Conservation (phyloP, 495 filamentous ascomycete species). For the Hypomontagnella submonticulosa region DNA sequence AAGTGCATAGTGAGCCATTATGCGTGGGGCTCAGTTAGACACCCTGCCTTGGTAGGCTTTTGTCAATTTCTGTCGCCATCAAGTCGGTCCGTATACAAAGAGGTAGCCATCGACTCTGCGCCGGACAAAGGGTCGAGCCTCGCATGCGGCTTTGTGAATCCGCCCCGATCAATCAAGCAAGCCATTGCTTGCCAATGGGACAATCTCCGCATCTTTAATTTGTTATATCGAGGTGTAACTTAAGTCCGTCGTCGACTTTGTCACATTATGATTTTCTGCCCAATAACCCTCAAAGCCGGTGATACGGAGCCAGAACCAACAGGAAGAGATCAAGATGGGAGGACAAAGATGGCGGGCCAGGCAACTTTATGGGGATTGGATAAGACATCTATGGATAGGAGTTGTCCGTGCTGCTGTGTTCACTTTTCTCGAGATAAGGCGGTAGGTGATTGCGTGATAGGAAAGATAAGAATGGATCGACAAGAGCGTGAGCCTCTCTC, state of each 20-base stretch:
- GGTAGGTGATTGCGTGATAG: slow-evolving; percentile 41
- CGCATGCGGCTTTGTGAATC: slow-evolving; percentile 42
- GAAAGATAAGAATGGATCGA: slow-evolving; percentile 41
- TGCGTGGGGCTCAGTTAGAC: slow-evolving; percentile 13
- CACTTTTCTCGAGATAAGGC: slow-evolving; percentile 40
- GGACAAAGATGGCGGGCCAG: slow-evolving; percentile 26
- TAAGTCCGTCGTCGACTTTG: background rate
- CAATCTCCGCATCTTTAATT: background rate
- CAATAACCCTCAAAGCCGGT: slow-evolving; percentile 5
- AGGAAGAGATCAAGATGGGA: slow-evolving; percentile 7
- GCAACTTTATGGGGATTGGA: slow-evolving; percentile 36
- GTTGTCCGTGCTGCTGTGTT: slow-evolving; percentile 38
- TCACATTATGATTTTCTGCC: background rate
- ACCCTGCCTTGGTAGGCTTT: slow-evolving; percentile 16
- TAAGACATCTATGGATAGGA: slow-evolving; percentile 24
- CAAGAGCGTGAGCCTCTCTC: slow-evolving; percentile 32
- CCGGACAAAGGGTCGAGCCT: slow-evolving; percentile 41
- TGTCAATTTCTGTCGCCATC: slow-evolving; percentile 29
- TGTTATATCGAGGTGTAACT: background rate
- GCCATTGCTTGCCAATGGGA: slow-evolving; percentile 26
- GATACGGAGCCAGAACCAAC: slow-evolving; percentile 2
- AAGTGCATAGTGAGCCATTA: slow-evolving; percentile 29
- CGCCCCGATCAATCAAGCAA: slow-evolving; percentile 29
- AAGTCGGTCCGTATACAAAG: slow-evolving; percentile 38
- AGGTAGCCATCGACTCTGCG: slow-evolving; percentile 4